These are phyloP conservation scores for Lecanoromycetidae sp. DNA, from an alignment of 2,329 filamentous ascomycete genomes.

Conservation along the genomic window DNA sequence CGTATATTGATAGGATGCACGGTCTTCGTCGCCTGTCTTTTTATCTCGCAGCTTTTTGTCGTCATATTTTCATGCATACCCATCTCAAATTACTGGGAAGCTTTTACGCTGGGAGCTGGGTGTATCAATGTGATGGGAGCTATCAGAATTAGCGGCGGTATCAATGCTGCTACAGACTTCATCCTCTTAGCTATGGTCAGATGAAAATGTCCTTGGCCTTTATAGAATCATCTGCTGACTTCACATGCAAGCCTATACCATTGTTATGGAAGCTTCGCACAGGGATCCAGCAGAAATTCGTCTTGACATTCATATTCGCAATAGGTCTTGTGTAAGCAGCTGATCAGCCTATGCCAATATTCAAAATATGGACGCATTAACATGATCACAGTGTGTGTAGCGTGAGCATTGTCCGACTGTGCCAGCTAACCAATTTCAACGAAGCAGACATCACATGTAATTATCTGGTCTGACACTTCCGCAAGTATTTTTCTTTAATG, in stretches of 20 bases:
- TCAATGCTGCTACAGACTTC: slow-evolving; percentile 12
- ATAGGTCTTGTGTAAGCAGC: slow-evolving; percentile 11
- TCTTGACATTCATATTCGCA: slow-evolving; percentile 11
- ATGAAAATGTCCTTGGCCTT: too few species aligned
- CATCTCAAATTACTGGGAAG: neutral
- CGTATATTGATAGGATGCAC: slow-evolving; percentile 9
- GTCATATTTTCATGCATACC: neutral
- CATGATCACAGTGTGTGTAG: too few species aligned
- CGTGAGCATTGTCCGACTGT: too few species aligned
- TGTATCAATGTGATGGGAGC: slow-evolving; percentile 6
- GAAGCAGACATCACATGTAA: too few species aligned
- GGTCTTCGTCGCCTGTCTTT: too few species aligned
- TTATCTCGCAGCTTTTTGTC: slow-evolving; percentile 2
- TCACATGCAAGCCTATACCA: slow-evolving; percentile 3
- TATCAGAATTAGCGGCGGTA: slow-evolving; percentile 3
- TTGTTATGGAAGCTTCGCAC: slow-evolving; percentile 11
- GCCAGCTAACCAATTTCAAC: too few species aligned
- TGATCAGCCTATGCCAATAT: too few species aligned
- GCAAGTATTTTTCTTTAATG: too few species aligned
- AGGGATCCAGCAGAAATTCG: slow-evolving; percentile 4
- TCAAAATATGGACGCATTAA: too few species aligned
- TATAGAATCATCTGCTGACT: too few species aligned
- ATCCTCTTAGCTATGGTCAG: slow-evolving; percentile 10
- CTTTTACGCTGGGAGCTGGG: neutral
- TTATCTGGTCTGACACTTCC: too few species aligned